Evolutionary conservation across 768 basidiomycete species (phyloP), one percentile per base, ranked within the genome.

Genomic region (Boletus fagicola): DNA sequence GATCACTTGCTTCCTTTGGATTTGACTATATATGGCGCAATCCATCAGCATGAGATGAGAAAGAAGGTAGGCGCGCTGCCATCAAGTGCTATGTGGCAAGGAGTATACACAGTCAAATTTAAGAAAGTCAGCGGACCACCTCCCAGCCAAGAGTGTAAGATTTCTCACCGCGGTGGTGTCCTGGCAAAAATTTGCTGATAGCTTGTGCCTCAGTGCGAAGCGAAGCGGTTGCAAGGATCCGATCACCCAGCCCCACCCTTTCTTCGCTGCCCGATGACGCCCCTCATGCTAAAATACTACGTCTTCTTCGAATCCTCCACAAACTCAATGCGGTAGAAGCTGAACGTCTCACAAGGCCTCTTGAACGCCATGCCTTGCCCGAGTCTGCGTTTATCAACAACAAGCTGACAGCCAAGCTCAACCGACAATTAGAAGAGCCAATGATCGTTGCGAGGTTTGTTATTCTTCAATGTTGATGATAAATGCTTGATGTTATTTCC

Each of bases 371-470:
- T 40, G 80, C 78, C 58, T 76, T 97, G 18, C 77, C 86, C 3
- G 92, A 94, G 61, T 83, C 91, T 0, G 83, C 91, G 0, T 99
- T 99, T 70, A 84, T 98, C 60, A 99, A 98, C 72, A 98, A 97
- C 76, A 99, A 99, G 73, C 77, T 99, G 28, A 94, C 94, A 2
- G 97, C 97, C 11, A 99, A 99, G 73, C 81, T 99, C n/a, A 94
- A 93, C 13, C 83, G 97, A 36, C 97, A 98, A 69, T 72, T 99
- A 43, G 97, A 99, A 65, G 97, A 99, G 69, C 92, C 94, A 0
- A 97, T 98, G 94, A 97, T 99, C 61, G 94, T 99, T 44, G 97
- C 96, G 1, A 95, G 93, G 94, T 93, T 64, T 60, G 78, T 70
- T 51, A 8, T 40, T 20, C 38, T 35, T 57, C n/a, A 15, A n/a